Conservation (phyloP, 1,139 yeast genomes). For the Magnusiomyces paraingens region DNA sequence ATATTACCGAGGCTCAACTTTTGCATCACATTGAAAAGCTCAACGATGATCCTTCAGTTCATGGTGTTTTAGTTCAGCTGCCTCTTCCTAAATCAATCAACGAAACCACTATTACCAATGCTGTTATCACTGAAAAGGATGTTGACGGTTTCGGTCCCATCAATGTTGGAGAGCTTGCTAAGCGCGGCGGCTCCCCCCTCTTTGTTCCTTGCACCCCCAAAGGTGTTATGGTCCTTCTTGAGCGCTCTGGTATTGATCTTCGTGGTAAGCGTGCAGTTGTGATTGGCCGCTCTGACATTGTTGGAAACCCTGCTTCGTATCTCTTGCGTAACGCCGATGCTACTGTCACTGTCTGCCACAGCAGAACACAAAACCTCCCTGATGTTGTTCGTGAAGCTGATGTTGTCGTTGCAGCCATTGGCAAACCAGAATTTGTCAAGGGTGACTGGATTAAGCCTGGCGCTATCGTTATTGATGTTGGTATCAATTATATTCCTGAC, state of each 20-base stretch:
- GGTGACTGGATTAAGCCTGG: conserved; percentile 87
- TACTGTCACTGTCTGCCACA: conserved; percentile 82
- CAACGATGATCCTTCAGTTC: conserved; percentile 64
- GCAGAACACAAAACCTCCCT: conserved; percentile 60
- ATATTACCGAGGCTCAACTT: conserved; percentile 33
- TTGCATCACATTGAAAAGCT: conserved; percentile 52
- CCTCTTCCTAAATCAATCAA: conserved; percentile 82
- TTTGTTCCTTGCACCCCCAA: conserved; percentile 95
- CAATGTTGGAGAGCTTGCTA: conserved; percentile 86
- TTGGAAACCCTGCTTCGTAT: conserved; percentile 86
- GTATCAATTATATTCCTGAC: conserved; percentile 85
- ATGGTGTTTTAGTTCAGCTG: conserved; percentile 87
- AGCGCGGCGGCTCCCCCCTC: conserved; percentile 76
- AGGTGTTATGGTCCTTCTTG: conserved; percentile 78
- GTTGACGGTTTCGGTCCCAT: conserved; percentile 92
- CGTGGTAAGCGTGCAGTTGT: conserved; percentile 87
- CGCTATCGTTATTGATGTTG: conserved; percentile 89
- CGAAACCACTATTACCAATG: conserved; percentile 70
- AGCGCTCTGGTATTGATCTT: conserved; percentile 55
- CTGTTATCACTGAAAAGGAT: conserved; percentile 76
- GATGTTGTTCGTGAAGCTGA: conserved; percentile 67
- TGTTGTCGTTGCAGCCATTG: conserved; percentile 87
- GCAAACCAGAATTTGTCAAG: conserved; percentile 73
- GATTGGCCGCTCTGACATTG: conserved; percentile 92
- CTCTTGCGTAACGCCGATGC: conserved; percentile 74